Base-by-base conservation (phyloP, 208 protist species). In the Leishmania mexicana region DNA sequence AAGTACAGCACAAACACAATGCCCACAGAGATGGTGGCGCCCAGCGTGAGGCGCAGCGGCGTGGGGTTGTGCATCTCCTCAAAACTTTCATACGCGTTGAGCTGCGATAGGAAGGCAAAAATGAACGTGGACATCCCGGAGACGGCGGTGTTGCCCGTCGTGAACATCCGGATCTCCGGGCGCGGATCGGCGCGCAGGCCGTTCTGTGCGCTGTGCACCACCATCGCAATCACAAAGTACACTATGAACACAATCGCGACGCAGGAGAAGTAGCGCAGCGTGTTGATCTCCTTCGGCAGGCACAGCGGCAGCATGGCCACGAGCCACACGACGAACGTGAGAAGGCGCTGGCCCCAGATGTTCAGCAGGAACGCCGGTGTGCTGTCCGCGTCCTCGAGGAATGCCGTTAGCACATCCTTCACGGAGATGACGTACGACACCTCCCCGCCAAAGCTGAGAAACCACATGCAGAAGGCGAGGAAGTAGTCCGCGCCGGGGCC, bases 281-380 rank as follows among this genome's bases (percentile, higher is more conserved):
- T 95, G 84, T 96, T 95, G 81, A 98, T 94, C 78, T 91, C 87
- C 85, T 93, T 92, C 2, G 90, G 92, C 40, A 96, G 83, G 62
- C 81, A 95, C 54, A 96, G 80, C 45, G 95, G 92, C 58, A 95
- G 81, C 87, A 98, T 98, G 49, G 80, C 70, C 31, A 88, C 71
- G 11, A 95, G 79, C 92, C 92, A 97, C 40, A 97, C 81, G 19
- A 84, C n/a, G 60, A 81, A 79, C 0, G 86, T 88, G 49, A 97
- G 85, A 28, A 95, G 60, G 45, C 89, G 89, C 31, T 84, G 76
- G n/a, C 92, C 90, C 62, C 58, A 77, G 80, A 84, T 80, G 60
- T 67, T 58, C 42, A 58, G n/a, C 2, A 87, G 53, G 19, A 83
- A 94, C 11, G 64, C 79, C 3, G 93, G 87, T 7, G 85, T 81